Base-by-base conservation (phyloP, 148 eudicot species). In the Vaccinium darrowii region DNA sequence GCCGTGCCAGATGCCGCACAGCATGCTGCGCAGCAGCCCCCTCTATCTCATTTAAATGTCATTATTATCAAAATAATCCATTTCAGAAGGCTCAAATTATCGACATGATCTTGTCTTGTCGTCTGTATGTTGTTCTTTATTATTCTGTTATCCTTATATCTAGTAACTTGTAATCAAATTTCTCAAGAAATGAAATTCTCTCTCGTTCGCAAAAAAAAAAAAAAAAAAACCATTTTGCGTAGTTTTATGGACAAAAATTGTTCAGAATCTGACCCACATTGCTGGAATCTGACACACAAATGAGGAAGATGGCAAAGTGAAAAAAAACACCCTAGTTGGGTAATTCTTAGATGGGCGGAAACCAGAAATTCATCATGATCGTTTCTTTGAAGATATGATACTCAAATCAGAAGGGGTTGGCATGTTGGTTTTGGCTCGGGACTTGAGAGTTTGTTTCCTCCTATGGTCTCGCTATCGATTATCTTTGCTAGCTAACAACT, bases 241-340 rank as follows among this genome's bases (percentile, higher is more conserved):
- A 2, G 8, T 47, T 78, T 78, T 4, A 54, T 30, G 33, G 50
- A 19, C 16, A 30, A 78, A 27, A 23, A 2, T 19, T 11, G 18
- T 16, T 16, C 62, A 82, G 65, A 82, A 82, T 52, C 77, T 71
- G 78, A 52, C 77, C 77, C 78, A 82, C 78, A 52, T 19, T 30
- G 58, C 76, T n/a, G 18, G 78, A 82, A 30, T 30, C 27, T 51
- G 78, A 65, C 57, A 39, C 43, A 27, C 15, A 0, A 30, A 16
- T 16, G 3, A 14, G 15, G 54, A 82, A 27, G 75, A 16, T 51
- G 60, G n/a, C 2, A 25, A 65, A 43, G 76, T 65, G 23, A 54
- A 79, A 23, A 27, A 27, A 82, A 71, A 23, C 16, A 81, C 57
- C 4, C 36, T 63, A 50, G 21, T 43, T 80, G 43, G 74, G 36